Percentiles rank a stretch among this genome's conserved stretches.
These are phyloP conservation scores for Claviceps sp. DNA, from an alignment of 2,329 filamentous ascomycete genomes.

Conservation along the genomic window DNA sequence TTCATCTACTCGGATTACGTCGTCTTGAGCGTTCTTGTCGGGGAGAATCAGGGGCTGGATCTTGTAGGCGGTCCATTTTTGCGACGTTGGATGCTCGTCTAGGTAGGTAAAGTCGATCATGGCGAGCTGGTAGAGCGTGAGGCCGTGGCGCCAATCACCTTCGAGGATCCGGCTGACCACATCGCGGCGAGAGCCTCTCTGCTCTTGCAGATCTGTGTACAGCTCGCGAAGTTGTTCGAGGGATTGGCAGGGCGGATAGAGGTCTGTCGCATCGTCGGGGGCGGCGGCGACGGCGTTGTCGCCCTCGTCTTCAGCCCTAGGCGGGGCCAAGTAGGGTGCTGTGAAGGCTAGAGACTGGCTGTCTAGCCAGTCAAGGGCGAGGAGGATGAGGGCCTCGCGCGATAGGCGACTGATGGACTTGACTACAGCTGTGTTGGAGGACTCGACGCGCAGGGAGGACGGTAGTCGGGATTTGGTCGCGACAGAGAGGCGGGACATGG, in stretches of 20 bases:
- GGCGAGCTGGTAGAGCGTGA: slow-evolving; percentile 53
- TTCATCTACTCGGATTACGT: slow-evolving; percentile 28
- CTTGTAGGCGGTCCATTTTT: slow-evolving; percentile 51
- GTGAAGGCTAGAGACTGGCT: slow-evolving; percentile 48
- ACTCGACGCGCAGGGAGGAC: slow-evolving; percentile 55
- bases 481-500: slow-evolving; percentile 46
- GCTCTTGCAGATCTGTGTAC: slow-evolving; percentile 46
- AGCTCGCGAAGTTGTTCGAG: slow-evolving; percentile 52
- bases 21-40: slow-evolving; percentile 22
- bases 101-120: slow-evolving; percentile 56
- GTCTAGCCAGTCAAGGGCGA: slow-evolving; percentile 68
- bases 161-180: slow-evolving; percentile 50
- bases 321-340: slow-evolving; percentile 18
- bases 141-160: slow-evolving; percentile 54
- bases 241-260: slow-evolving; percentile 55
- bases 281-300: slow-evolving; percentile 18
- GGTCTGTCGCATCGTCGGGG: slow-evolving; percentile 47
- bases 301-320: slow-evolving; percentile 22
- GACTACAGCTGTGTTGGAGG: slow-evolving; percentile 48
- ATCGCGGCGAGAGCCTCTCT: slow-evolving; percentile 49
- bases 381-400: slow-evolving; percentile 54
- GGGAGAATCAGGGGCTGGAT: slow-evolving; percentile 38
- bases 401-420: slow-evolving; percentile 59
- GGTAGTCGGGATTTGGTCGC: slow-evolving; percentile 60
- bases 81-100: slow-evolving; percentile 49